A percentile compares a stretch with the other conserved stretches of the same genome.
phyloP scores from a whole-genome alignment of 331 rosid genomes.

The Spiraea crenata region DNA sequence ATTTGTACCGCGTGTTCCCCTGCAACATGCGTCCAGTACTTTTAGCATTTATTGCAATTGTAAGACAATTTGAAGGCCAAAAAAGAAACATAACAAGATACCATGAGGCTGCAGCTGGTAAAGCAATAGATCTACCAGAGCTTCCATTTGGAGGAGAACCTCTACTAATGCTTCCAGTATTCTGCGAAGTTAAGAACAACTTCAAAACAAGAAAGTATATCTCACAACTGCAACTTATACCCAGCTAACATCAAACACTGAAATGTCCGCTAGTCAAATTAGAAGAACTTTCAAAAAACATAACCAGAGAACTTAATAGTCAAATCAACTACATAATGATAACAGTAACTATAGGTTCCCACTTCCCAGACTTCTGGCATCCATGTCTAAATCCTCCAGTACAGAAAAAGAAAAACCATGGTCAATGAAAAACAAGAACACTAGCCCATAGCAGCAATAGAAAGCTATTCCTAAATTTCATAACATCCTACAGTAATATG shows the following conservation, averaged over 20 bases:
- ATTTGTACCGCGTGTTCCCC: slow-evolving; percentile 68
- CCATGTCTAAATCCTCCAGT: not conserved
- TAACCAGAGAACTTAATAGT: not conserved
- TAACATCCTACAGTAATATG: not conserved
- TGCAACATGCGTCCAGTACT: slow-evolving; percentile 26
- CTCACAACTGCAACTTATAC: not conserved
- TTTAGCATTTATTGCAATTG: slow-evolving; percentile 11
- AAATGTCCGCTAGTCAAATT: not conserved
- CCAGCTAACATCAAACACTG: not conserved
- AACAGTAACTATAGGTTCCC: not conserved
- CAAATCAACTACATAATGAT: not conserved
- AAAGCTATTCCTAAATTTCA: not conserved
- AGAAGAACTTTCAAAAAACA: not conserved
- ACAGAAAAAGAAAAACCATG: not conserved
- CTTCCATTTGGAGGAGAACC: slow-evolving; percentile 75
- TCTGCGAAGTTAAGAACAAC: slow-evolving; percentile 44
- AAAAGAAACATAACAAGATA: slow-evolving; percentile 32
- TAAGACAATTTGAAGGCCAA: slow-evolving; percentile 17
- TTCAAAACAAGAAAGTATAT: not conserved
- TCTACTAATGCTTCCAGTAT: slow-evolving; percentile 35
- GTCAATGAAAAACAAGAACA: not conserved
- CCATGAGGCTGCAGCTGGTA: slow-evolving; percentile 83
- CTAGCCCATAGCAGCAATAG: not conserved
- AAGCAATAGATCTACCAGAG: slow-evolving; percentile 50
- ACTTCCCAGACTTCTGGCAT: too few relatives aligned